A percentile compares a stretch with the other conserved stretches of the same genome.
Evolutionary conservation across 495 filamentous ascomycete species (phyloP).

Genomic region (Viridothelium virens): DNA sequence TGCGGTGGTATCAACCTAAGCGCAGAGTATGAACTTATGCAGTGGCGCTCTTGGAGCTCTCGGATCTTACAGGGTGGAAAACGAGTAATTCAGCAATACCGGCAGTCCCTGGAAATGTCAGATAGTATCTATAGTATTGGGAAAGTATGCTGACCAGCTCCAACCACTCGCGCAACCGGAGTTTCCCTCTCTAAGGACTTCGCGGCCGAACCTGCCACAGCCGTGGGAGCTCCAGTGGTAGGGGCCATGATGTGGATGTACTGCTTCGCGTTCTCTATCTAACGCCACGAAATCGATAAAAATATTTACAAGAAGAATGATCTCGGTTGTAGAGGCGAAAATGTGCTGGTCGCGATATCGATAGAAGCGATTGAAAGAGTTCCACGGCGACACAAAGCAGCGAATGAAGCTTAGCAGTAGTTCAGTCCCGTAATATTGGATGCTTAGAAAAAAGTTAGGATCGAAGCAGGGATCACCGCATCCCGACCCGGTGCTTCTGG

Average conservation of each 20-base stretch:
- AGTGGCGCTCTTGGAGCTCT: constrained; percentile 25
- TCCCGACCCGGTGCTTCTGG: neutral
- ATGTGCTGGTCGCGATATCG: neutral
- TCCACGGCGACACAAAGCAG: neutral
- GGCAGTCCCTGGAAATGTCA: constrained; percentile 59
- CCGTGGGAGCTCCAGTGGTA: neutral
- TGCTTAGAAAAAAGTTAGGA: neutral
- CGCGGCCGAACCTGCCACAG: constrained; percentile 25
- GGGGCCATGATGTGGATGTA: neutral
- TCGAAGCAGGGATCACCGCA: neutral
- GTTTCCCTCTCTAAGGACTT: constrained; percentile 81
- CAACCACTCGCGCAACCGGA: constrained; percentile 73
- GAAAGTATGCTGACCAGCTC: constrained; percentile 61
- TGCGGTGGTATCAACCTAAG: constrained; percentile 75
- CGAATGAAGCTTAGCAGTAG: neutral
- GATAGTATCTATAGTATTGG: neutral
- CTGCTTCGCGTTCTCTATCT: too few species aligned
- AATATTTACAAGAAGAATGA: too few species aligned
- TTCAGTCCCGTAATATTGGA: neutral
- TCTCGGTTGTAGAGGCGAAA: too few species aligned
- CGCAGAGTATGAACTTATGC: neutral
- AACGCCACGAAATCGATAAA: too few species aligned
- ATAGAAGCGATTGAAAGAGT: neutral
- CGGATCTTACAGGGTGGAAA: constrained; percentile 67
- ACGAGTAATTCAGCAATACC: constrained; percentile 94